Evolutionary conservation across 768 basidiomycete species (phyloP), one percentile per base, ranked within the genome.

Genomic region (Suillus clintonianus): DNA sequence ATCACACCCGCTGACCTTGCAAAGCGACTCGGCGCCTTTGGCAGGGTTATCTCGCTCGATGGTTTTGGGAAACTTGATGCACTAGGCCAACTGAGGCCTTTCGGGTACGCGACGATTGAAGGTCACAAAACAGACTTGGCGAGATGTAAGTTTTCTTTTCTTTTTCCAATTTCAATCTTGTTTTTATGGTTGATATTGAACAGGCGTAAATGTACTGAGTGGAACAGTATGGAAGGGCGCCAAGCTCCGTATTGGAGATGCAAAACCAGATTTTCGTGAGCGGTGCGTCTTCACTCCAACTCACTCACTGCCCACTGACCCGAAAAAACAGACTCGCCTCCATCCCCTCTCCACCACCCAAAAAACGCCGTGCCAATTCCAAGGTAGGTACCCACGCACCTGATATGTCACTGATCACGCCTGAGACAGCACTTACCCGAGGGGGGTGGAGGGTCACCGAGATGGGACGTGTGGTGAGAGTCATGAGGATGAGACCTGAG

Each of bases 151-250:
- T 76, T 34, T 13, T 10, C 15, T 65, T 14, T n/a, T 50, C 13
- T 32, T 22, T 19, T 62, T 58, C 22, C 24, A 2, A 9, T 4
- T 34, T 32, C 36, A 19, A 42, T 30, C 17, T 32, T 22, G 27
- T 36, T 42, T 48, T 53, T 15, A 59, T 60, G 32, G 43, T 24
- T 54, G 50, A 60, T 61, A 32, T 32, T 19, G 3, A 2, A 55
- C 50, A 93, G 91, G 91, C 74, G 79, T 91, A 73, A 93, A 86
- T 71, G 73, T 86, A 3, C 81, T 95, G 32, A 93, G 89, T 64
- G 93, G 94, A 39, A 86, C 90, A 7, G 91, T 86, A 1, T 95
- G 92, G 91, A 94, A 93, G 77, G 94, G 94, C n/a, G 79, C 92
- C 24, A 94, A 90, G 67, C 77, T 95, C 37, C 84, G 92, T 19